Evolutionary conservation across 495 filamentous ascomycete species (phyloP).

Genomic region (Xylona heveae): DNA sequence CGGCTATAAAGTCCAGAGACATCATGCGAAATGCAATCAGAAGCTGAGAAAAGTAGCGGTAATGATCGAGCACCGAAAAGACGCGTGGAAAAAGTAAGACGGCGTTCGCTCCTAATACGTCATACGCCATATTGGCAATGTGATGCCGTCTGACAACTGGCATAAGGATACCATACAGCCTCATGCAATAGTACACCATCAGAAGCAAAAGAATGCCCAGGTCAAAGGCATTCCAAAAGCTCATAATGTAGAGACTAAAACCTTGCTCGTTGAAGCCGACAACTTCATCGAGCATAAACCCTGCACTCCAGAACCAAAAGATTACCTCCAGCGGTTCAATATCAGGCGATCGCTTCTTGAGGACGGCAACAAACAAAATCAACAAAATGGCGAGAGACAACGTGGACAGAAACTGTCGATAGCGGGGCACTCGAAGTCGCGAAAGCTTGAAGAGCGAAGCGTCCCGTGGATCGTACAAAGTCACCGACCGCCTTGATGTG

Average conservation of each 20-base stretch:
- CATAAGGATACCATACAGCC: slow-evolving; percentile 65
- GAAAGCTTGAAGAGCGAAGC: slow-evolving; percentile 83
- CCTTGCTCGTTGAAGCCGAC: slow-evolving; percentile 87
- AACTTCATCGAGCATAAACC: slow-evolving; percentile 91
- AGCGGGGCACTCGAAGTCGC: slow-evolving; percentile 68
- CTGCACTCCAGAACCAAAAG: slow-evolving; percentile 94
- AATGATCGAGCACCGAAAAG: slow-evolving; percentile 82
- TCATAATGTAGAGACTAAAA: slow-evolving; percentile 87
- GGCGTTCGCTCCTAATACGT: slow-evolving; percentile 73
- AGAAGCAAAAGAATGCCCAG: slow-evolving; percentile 72
- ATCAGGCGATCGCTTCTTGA: slow-evolving; percentile 40
- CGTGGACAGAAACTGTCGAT: slow-evolving; percentile 74
- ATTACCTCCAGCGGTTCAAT: slow-evolving; percentile 68
- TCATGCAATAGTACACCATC: slow-evolving; percentile 70
- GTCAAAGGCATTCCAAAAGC: slow-evolving; percentile 92
- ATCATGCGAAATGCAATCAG: slow-evolving; percentile 85
- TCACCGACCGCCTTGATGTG: slow-evolving; percentile 47
- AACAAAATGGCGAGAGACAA: slow-evolving; percentile 63
- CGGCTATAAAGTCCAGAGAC: slow-evolving; percentile 67
- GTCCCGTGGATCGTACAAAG: slow-evolving; percentile 74
- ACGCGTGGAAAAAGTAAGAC: slow-evolving; percentile 76
- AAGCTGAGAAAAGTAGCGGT: slow-evolving; percentile 83
- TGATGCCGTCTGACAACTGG: slow-evolving; percentile 39
- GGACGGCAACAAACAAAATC: slow-evolving; percentile 60
- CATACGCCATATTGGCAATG: slow-evolving; percentile 65